phyloP scores from a whole-genome alignment of 2,329 filamentous ascomycete species.

The Talaromyces albobiverticillius region DNA sequence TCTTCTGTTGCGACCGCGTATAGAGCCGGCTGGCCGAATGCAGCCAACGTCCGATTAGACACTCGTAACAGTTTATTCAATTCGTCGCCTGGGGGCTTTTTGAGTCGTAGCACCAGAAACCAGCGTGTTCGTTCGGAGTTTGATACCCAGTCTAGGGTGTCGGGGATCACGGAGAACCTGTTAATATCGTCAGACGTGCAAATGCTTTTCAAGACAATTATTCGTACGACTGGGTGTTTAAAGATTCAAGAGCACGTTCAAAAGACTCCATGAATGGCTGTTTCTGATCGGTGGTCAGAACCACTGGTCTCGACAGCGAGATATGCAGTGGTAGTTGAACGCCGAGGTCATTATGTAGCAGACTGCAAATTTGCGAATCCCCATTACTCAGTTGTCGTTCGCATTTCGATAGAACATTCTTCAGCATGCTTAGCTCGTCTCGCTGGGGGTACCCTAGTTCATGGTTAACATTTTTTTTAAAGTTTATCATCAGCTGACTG shows the following conservation, averaged over 20 bases:
- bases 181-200: slow-evolving; percentile 14
- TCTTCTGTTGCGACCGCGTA: slow-evolving; percentile 50
- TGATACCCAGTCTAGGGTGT: slow-evolving; percentile 60
- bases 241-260: slow-evolving; percentile 40
- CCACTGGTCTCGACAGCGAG: slow-evolving; percentile 79
- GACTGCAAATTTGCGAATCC: slow-evolving; percentile 56
- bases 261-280: slow-evolving; percentile 63
- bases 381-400: slow-evolving; percentile 38
- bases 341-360: slow-evolving; percentile 74
- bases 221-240: slow-evolving; percentile 46
- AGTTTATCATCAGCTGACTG: slow-evolving; percentile 4
- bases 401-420: slow-evolving; percentile 26
- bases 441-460: slow-evolving; percentile 39
- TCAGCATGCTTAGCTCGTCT: slow-evolving; percentile 31
- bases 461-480: slow-evolving; percentile 16
- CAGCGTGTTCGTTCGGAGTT: slow-evolving; percentile 69
- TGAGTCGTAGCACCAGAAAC: slow-evolving; percentile 75
- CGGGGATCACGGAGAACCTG: slow-evolving; percentile 51
- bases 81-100: slow-evolving; percentile 47
- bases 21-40: slow-evolving; percentile 66
- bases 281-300: slow-evolving; percentile 70
- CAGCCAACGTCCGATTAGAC: slow-evolving; percentile 62
- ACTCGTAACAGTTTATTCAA: slow-evolving; percentile 62
- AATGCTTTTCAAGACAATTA: not conserved
- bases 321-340: slow-evolving; percentile 81